Evolutionary conservation across 176 grass and related monocot genomes (phyloP).

Genomic region (Hyparrhenia diplandra): DNA sequence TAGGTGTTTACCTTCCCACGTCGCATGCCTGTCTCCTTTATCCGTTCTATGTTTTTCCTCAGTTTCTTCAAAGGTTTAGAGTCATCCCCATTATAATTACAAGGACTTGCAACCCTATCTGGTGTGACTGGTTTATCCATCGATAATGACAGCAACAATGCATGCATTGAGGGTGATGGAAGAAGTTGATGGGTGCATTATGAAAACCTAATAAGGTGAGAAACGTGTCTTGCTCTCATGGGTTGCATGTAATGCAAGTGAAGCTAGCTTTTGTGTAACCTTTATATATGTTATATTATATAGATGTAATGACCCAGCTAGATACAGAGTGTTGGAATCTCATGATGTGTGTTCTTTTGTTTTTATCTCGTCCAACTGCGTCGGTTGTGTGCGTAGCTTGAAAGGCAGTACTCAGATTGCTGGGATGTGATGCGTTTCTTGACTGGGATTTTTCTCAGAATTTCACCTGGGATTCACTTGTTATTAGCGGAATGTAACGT

Average conservation of each 20-base stretch:
- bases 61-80: neutral
- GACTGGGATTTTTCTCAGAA: no score
- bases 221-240: conserved; percentile 19
- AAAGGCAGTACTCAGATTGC: conserved; percentile 6
- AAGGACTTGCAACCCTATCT: conserved; percentile 12
- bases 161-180: neutral
- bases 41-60: neutral
- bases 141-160: neutral
- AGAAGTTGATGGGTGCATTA: conserved; percentile 2
- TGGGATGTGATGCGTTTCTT: neutral
- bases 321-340: conserved; percentile 11
- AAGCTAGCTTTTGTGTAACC: neutral
- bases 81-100: neutral
- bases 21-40: conserved; percentile 1
- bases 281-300: neutral
- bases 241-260: conserved; percentile 38
- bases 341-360: neutral
- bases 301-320: neutral
- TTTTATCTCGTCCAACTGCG: neutral
- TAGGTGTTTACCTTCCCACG: conserved; percentile 18
- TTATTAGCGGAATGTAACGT: no score
- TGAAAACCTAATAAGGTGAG: neutral
- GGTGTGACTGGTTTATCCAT: neutral
- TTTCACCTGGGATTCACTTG: no score
- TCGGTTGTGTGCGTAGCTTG: conserved; percentile 20